Evolutionary conservation across 441 rosid genomes (phyloP).

Genomic region (Melastoma candidum): DNA sequence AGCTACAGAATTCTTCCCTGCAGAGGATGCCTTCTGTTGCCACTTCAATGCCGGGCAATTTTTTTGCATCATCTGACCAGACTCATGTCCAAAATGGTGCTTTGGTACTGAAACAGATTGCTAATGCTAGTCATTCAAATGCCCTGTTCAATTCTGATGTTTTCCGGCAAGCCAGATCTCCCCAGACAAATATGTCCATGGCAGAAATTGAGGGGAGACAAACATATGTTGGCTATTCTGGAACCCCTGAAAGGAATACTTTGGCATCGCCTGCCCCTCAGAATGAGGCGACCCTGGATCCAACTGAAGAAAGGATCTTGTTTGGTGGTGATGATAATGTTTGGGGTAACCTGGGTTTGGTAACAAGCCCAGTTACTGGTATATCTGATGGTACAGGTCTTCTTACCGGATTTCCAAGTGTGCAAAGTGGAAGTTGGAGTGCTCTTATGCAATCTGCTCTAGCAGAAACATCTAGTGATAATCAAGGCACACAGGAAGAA

Average conservation of each 20-base stretch:
- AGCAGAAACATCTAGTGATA: slow-evolving; percentile 50
- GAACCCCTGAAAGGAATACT: slow-evolving; percentile 35
- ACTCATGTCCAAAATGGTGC: slow-evolving; percentile 33
- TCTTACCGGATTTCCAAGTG: slow-evolving; percentile 42
- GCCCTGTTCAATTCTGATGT: slow-evolving; percentile 34
- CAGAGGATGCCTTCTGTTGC: slow-evolving; percentile 39
- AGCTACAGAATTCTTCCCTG: slow-evolving; percentile 32
- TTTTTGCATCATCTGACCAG: slow-evolving; percentile 32
- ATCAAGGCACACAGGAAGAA: slow-evolving; percentile 36
- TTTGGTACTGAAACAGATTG: slow-evolving; percentile 37
- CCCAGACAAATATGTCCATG: slow-evolving; percentile 27
- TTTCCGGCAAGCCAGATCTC: slow-evolving; percentile 33
- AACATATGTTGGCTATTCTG: slow-evolving; percentile 31
- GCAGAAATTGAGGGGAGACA: slow-evolving; percentile 37
- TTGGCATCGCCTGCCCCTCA: slow-evolving; percentile 27
- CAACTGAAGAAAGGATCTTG: slow-evolving; percentile 83
- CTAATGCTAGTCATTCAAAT: slow-evolving; percentile 32
- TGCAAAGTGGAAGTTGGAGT: slow-evolving; percentile 97
- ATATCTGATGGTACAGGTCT: slow-evolving; percentile 36
- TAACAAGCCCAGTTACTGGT: slow-evolving; percentile 33
- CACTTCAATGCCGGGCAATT: slow-evolving; percentile 43
- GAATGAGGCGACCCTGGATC: slow-evolving; percentile 67
- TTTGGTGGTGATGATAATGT: slow-evolving; percentile 78
- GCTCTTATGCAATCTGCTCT: slow-evolving; percentile 97
- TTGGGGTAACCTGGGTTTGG: slow-evolving; percentile 70